Conservation (phyloP, 2,329 filamentous ascomycete genomes). For the Colletotrichum tropicicola region DNA sequence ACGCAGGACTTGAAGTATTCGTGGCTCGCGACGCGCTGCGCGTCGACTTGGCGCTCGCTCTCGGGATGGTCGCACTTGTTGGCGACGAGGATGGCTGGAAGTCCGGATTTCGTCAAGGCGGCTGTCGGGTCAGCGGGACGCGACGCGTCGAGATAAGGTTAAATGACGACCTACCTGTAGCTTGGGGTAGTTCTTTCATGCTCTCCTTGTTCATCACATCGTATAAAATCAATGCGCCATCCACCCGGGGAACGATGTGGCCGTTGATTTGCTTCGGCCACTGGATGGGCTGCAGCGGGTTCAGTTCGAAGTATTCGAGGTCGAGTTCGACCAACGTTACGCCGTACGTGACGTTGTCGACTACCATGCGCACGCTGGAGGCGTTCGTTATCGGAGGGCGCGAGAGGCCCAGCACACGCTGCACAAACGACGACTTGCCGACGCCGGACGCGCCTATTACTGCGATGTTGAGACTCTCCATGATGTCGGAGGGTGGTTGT, state of each 20-base stretch:
- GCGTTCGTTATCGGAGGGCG: slow-evolving; percentile 62
- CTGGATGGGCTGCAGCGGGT: slow-evolving; percentile 65
- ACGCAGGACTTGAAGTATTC: slow-evolving; percentile 74
- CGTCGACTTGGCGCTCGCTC: slow-evolving; percentile 75
- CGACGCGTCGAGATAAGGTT: neutral
- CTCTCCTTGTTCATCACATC: slow-evolving; percentile 84
- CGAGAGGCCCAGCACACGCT: slow-evolving; percentile 66
- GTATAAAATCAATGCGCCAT: slow-evolving; percentile 87
- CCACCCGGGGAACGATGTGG: slow-evolving; percentile 76
- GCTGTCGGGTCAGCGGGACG: slow-evolving; percentile 50
- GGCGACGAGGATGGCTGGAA: slow-evolving; percentile 84
- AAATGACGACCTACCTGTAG: slow-evolving; percentile 73
- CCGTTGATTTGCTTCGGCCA: slow-evolving; percentile 77
- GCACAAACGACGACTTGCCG: slow-evolving; percentile 75
- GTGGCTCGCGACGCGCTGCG: slow-evolving; percentile 69
- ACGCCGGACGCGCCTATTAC: slow-evolving; percentile 73
- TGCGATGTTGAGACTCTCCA: slow-evolving; percentile 72
- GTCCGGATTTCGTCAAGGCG: slow-evolving; percentile 74
- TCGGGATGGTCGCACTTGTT: slow-evolving; percentile 88
- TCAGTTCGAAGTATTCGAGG: slow-evolving; percentile 70
- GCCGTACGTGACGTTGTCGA: slow-evolving; percentile 66
- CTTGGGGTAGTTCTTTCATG: slow-evolving; percentile 77
- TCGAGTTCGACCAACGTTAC: slow-evolving; percentile 74
- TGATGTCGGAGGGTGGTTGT: slow-evolving; percentile 42
- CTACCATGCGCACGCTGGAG: slow-evolving; percentile 64